A percentile compares a stretch with the other conserved stretches of the same genome.
Conservation (phyloP, 345 rosid species). For the Brassica nigra region DNA sequence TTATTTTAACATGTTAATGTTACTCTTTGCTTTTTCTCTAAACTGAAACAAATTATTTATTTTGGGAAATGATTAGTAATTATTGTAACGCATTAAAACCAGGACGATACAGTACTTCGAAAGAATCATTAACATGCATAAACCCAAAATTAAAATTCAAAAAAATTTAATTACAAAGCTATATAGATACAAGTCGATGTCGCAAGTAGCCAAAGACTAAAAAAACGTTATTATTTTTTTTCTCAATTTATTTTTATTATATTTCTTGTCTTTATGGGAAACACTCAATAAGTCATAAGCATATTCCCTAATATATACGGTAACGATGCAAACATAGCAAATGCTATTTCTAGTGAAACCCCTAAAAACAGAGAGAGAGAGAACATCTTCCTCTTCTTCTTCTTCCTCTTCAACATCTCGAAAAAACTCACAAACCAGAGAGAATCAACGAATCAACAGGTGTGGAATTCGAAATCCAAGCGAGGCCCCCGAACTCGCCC, state of each 20-base stretch:
- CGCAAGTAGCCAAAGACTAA: background rate
- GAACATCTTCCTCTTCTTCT: background rate
- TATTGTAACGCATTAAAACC: background rate
- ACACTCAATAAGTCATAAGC: background rate
- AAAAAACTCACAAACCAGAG: background rate
- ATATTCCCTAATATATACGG: constrained; percentile 5
- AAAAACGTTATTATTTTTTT: background rate
- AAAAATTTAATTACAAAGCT: background rate
- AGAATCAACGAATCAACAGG: background rate
- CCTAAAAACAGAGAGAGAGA: background rate
- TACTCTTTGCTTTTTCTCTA: background rate
- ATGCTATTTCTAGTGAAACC: background rate
- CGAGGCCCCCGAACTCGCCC: background rate
- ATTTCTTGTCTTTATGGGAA: background rate
- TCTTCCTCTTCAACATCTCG: background rate
- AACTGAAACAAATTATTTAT: background rate
- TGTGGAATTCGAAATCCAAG: background rate
- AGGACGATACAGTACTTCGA: background rate
- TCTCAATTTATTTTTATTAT: background rate
- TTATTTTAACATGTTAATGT: background rate
- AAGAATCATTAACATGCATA: background rate
- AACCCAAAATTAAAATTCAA: background rate
- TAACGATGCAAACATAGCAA: background rate
- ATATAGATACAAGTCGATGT: background rate
- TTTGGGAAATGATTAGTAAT: background rate